A percentile compares a stretch with the other conserved stretches of the same genome.
These are phyloP conservation scores for Ustilago vetiveriae DNA, from an alignment of 1,284 basidiomycete species.

Conservation along the genomic window DNA sequence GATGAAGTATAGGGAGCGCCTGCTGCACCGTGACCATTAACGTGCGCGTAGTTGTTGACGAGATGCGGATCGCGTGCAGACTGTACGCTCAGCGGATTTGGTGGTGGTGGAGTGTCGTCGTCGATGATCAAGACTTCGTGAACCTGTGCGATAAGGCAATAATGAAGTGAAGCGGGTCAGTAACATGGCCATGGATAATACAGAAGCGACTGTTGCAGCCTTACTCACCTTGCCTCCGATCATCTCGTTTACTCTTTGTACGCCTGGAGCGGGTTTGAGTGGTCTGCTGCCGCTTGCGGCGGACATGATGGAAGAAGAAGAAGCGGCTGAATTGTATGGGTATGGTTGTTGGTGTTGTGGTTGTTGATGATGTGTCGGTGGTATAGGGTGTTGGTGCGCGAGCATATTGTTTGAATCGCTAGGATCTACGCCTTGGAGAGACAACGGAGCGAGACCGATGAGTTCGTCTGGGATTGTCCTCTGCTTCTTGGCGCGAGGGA, in stretches of 20 bases:
- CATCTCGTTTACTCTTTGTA: slow-evolving; percentile 55
- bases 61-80: slow-evolving; percentile 36
- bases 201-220: too few species aligned
- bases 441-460: slow-evolving; percentile 20
- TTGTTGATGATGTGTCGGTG: slow-evolving; percentile 17
- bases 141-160: too few species aligned
- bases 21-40: slow-evolving; percentile 30
- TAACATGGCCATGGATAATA: too few species aligned
- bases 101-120: slow-evolving; percentile 50
- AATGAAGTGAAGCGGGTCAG: not conserved
- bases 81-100: slow-evolving; percentile 48
- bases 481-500: slow-evolving; percentile 53
- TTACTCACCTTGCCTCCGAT: slow-evolving; percentile 55
- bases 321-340: slow-evolving; percentile 1
- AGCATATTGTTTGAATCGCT: slow-evolving; percentile 29
- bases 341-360: slow-evolving; percentile 19
- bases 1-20: slow-evolving; percentile 21
- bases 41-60: slow-evolving; percentile 40
- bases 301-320: slow-evolving; percentile 22
- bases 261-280: slow-evolving; percentile 18
- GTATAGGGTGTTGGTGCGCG: slow-evolving; percentile 42
- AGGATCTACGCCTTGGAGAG: slow-evolving; percentile 18
- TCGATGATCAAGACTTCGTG: slow-evolving; percentile 58
- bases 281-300: slow-evolving; percentile 36
- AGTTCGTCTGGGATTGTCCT: slow-evolving; percentile 43